Percentiles rank a stretch among this genome's conserved stretches.
phyloP scores from a whole-genome alignment of 441 rosid species.

The Pelargonium cotyledonis region DNA sequence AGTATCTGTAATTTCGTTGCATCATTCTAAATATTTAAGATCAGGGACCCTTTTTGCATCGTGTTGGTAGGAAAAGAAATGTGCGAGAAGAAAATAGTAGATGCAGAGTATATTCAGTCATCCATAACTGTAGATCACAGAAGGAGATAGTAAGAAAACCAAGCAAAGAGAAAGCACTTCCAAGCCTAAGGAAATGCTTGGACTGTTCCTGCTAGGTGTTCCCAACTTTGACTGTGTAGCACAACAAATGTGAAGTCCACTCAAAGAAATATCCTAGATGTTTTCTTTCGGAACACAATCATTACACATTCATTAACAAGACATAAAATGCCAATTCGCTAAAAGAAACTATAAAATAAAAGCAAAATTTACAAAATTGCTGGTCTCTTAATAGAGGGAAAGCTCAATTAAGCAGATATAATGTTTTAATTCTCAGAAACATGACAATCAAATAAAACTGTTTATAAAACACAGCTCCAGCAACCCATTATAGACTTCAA shows the following conservation, averaged over 20 bases:
- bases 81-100: neutral
- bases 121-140: neutral
- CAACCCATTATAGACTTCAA: neutral
- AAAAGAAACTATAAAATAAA: neutral
- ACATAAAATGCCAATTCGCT: neutral
- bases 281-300: too few relatives aligned
- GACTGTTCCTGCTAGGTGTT: neutral
- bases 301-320: neutral
- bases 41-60: conserved; percentile 5
- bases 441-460: neutral
- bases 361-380: neutral
- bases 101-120: too few relatives aligned
- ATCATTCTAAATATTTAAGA: conserved; percentile 2
- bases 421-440: neutral
- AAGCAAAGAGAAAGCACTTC: neutral
- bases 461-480: conserved; percentile 1
- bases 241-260: neutral
- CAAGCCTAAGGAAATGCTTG: neutral
- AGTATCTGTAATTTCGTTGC: neutral
- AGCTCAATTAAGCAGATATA: neutral
- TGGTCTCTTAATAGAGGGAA: neutral
- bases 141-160: neutral
- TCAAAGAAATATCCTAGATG: too few relatives aligned
- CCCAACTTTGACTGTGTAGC: neutral
- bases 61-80: neutral